Percentiles rank a stretch among this genome's conserved stretches.
phyloP scores from a whole-genome alignment of 2,329 filamentous ascomycete species.

The Colletotrichum tamarilloi region DNA sequence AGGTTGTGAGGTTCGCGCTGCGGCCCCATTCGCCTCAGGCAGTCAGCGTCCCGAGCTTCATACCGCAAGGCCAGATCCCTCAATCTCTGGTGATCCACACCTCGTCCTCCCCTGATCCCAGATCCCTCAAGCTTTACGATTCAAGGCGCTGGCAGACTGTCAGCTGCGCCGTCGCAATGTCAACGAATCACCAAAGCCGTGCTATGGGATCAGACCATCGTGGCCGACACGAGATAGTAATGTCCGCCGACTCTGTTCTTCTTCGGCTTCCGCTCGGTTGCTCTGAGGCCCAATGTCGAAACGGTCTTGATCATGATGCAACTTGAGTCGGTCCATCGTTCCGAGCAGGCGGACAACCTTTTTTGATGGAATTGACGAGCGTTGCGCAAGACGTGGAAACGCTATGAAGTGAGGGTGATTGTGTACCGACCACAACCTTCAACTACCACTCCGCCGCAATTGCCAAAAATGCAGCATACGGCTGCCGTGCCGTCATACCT shows the following conservation, averaged over 20 bases:
- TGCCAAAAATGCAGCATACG: neutral
- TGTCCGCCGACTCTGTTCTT: slow-evolving; percentile 11
- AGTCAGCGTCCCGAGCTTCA: slow-evolving; percentile 13
- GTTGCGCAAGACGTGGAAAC: neutral
- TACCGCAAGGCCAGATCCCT: slow-evolving; percentile 1
- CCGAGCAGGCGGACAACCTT: slow-evolving; percentile 4
- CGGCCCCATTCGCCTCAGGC: slow-evolving; percentile 2
- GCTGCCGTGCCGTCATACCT: slow-evolving; percentile 23
- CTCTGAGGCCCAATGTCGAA: neutral
- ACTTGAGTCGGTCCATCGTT: slow-evolving; percentile 5
- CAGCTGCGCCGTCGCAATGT: slow-evolving; percentile 6
- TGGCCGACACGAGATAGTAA: slow-evolving; percentile 14
- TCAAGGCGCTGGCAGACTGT: slow-evolving; percentile 17
- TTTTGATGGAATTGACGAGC: neutral
- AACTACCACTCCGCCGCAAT: neutral
- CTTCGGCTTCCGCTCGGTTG: slow-evolving; percentile 1
- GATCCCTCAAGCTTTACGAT: slow-evolving; percentile 26
- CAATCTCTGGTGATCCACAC: slow-evolving; percentile 29
- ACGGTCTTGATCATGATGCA: neutral
- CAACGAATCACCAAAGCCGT: slow-evolving; percentile 25
- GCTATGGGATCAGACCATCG: slow-evolving; percentile 32
- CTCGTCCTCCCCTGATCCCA: slow-evolving; percentile 26
- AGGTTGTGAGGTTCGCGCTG: slow-evolving; percentile 19
- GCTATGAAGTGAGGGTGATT: neutral
- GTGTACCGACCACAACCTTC: neutral